Evolutionary conservation across 345 rosid genomes (phyloP), one percentile per base, ranked within the genome.

Genomic region (Microcos paniculata): DNA sequence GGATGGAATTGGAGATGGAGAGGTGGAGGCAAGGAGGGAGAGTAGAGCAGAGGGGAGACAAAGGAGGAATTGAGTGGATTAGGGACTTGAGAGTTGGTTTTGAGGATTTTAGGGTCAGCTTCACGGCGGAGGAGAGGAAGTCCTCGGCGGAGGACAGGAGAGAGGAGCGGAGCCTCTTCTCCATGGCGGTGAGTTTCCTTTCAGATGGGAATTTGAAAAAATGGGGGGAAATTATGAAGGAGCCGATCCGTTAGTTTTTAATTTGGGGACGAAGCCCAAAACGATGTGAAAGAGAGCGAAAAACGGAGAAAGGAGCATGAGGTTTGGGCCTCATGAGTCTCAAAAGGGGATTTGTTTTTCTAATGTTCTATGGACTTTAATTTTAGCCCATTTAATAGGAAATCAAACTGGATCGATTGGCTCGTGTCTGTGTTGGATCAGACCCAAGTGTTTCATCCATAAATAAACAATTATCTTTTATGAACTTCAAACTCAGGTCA

Each of bases 81-180:
- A 93, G 81, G 82, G 86, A 53, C 80, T 90, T 90, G 65, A 93
- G 88, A 8, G 90, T 74, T n/a, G 90, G 67, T 76, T 93, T 95
- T 2, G 93, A 78, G 69, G 94, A 81, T 82, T 90, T 92, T 26
- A 89, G 80, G 75, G 72, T 71, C 70, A 79, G 82, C 26, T 78
- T 85, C 8, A 78, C 63, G 77, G 89, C 91, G 56, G 86, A 56
- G 59, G 89, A 79, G 70, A 93, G 80, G 86, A 93, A 91, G 26
- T 91, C 97, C 4, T 88, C 88, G 14, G 97, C 88, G 3, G 97
- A 88, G 70, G 93, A 88, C 53, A 81, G 82, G 62, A 93, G 93
- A 56, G 89, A 83, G 1, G 94, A 85, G 6, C 96, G 89, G 24
- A 90, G 93, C 38, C 88, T 81, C 84, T 90, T 93, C 89, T 91